Evolutionary conservation across 371 early-diverging fungal genomes (phyloP).

Genomic region (Rhizopus delemar): DNA sequence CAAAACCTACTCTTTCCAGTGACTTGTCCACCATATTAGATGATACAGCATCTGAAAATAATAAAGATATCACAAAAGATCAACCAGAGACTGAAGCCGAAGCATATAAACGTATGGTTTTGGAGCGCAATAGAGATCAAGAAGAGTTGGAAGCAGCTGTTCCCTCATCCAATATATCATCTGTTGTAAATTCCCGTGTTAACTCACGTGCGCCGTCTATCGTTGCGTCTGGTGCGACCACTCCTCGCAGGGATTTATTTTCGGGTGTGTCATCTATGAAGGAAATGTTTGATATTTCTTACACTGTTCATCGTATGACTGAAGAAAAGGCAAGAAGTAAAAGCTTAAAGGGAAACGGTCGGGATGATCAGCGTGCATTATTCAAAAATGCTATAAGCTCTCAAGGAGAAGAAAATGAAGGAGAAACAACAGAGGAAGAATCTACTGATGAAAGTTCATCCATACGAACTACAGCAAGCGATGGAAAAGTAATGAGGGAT

Average conservation of each 20-base stretch:
- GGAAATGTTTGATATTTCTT: slow-evolving; percentile 66
- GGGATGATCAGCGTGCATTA: slow-evolving; percentile 7
- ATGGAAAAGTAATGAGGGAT: slow-evolving; percentile 2
- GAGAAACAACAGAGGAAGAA: slow-evolving; percentile 19
- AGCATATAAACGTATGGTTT: slow-evolving; percentile 27
- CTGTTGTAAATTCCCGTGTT: slow-evolving; percentile 24
- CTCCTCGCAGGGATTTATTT: slow-evolving; percentile 40
- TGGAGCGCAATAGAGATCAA: slow-evolving; percentile 28
- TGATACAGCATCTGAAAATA: no score
- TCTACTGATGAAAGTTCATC: slow-evolving; percentile 24
- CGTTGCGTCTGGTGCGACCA: slow-evolving; percentile 20
- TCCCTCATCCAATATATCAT: slow-evolving; percentile 17
- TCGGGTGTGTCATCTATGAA: slow-evolving; percentile 57
- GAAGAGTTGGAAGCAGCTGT: slow-evolving; percentile 26
- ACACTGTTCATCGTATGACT: slow-evolving; percentile 63
- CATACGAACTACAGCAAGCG: slow-evolving; percentile 7
- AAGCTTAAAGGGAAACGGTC: slow-evolving; percentile 1
- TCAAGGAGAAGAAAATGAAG: slow-evolving; percentile 22
- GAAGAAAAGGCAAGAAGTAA: slow-evolving; percentile 56
- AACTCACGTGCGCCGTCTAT: slow-evolving; percentile 27
- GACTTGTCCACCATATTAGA: no score
- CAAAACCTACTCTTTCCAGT: no score
- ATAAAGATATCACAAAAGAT: no score
- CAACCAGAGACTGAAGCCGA: slow-evolving; percentile 25
- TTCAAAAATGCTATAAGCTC: slow-evolving; percentile 25